phyloP scores from a whole-genome alignment of 2,329 filamentous ascomycete species.

The Fusarium metavorans region DNA sequence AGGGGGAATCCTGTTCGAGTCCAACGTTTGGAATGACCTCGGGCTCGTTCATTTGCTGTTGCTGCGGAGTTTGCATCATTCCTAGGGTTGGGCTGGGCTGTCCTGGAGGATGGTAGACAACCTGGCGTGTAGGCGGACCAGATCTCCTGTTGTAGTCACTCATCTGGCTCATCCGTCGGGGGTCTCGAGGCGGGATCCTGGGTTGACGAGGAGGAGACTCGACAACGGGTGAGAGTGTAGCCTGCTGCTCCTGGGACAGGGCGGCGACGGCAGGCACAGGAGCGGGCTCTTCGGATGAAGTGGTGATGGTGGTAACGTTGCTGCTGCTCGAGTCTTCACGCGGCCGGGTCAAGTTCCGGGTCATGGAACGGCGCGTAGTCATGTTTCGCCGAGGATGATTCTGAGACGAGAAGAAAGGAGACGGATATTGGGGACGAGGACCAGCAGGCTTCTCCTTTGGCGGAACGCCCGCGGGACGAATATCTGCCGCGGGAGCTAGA shows the following conservation, averaged over 20 bases:
- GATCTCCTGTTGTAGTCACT: constrained; percentile 33
- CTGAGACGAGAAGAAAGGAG: constrained; percentile 42
- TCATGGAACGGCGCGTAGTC: constrained; percentile 34
- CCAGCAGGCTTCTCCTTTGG: constrained; percentile 30
- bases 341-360: constrained; percentile 38
- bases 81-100: constrained; percentile 60
- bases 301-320: constrained; percentile 49
- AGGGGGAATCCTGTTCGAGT: constrained; percentile 46
- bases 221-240: constrained; percentile 61
- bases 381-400: constrained; percentile 37
- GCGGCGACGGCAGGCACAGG: constrained; percentile 21
- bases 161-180: constrained; percentile 34
- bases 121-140: constrained; percentile 48
- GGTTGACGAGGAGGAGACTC: constrained; percentile 59
- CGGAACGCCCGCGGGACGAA: constrained; percentile 43
- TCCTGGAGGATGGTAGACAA: constrained; percentile 51
- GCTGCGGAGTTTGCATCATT: constrained; percentile 39
- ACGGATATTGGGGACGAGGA: constrained; percentile 37
- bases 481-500: constrained; percentile 49
- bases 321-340: constrained; percentile 48
- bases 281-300: constrained; percentile 44
- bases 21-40: constrained; percentile 36
- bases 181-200: constrained; percentile 44
- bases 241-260: constrained; percentile 37
- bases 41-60: constrained; percentile 11